Conservation (phyloP, 2,329 filamentous ascomycete genomes). For the Nothophoma quercina region DNA sequence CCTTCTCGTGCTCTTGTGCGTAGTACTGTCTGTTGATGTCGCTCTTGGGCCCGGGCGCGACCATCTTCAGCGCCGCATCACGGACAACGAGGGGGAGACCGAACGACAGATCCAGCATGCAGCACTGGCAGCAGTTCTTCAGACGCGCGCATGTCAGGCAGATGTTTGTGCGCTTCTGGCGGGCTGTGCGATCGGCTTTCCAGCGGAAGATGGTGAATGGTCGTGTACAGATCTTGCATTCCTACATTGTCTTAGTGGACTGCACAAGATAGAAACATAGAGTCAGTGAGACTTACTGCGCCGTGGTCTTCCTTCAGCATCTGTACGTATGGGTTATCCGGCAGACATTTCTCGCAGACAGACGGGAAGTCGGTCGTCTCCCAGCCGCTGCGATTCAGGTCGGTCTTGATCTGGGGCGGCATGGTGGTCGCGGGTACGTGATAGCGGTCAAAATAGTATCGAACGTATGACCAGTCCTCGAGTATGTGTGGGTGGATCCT, state of each 20-base stretch:
- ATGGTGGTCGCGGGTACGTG: conserved; percentile 55
- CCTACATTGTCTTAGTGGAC: conserved; percentile 62
- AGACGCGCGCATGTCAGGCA: conserved; percentile 95
- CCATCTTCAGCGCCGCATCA: conserved; percentile 97
- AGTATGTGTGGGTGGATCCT: conserved; percentile 2
- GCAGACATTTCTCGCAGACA: conserved; percentile 90
- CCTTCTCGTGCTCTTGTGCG: conserved; percentile 94
- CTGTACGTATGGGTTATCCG: conserved; percentile 96
- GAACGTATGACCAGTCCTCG: conserved; percentile 12
- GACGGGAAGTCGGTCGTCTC: conserved; percentile 91
- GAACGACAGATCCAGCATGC: conserved; percentile 97
- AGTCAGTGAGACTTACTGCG: conserved; percentile 68
- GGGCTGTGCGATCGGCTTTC: conserved; percentile 89
- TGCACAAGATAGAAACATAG: conserved; percentile 72
- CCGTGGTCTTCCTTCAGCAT: conserved; percentile 99
- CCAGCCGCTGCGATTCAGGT: conserved; percentile 94
- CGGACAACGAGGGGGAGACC: conserved; percentile 93
- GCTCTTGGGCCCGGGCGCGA: conserved; percentile 89
- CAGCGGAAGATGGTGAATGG: conserved; percentile 96
- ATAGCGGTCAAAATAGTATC: neutral
- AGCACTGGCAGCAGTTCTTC: conserved; percentile 99
- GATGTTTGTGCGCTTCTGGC: conserved; percentile 92
- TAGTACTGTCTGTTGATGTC: conserved; percentile 97
- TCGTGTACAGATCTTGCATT: conserved; percentile 79
- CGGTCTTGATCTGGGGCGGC: conserved; percentile 94